Evolutionary conservation across 441 rosid species (phyloP).

Genomic region (Mallotus japonicus): DNA sequence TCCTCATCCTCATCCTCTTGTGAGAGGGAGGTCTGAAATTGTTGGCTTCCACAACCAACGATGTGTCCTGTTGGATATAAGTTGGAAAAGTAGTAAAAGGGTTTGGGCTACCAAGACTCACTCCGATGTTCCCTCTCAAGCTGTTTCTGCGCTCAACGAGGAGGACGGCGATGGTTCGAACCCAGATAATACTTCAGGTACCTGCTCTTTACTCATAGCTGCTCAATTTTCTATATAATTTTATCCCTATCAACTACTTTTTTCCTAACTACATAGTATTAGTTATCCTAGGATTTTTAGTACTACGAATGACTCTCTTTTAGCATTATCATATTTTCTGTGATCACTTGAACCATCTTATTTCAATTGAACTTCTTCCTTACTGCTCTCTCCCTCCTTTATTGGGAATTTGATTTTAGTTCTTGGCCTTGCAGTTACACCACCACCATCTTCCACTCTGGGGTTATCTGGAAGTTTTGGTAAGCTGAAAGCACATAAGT

Average conservation of each 20-base stretch:
- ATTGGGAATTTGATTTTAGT: background rate
- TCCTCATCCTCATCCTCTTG: conserved; percentile 12
- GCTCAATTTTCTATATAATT: background rate
- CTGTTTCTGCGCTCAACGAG: too few relatives aligned
- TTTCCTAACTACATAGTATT: too few relatives aligned
- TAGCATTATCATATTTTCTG: background rate
- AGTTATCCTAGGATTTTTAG: too few relatives aligned
- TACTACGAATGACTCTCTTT: background rate
- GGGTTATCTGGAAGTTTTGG: conserved; percentile 27
- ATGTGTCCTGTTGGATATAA: background rate
- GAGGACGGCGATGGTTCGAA: background rate
- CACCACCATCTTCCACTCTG: conserved; percentile 18
- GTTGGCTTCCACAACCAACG: background rate
- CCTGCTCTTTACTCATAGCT: background rate
- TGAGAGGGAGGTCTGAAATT: background rate
- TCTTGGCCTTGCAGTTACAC: conserved; percentile 25
- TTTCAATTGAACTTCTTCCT: background rate
- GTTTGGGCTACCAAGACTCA: conserved; percentile 4
- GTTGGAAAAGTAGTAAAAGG: background rate
- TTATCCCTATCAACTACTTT: background rate
- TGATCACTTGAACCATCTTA: background rate
- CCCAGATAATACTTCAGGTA: conserved; percentile 9
- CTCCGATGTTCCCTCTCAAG: too few relatives aligned
- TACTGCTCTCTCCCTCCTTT: background rate
- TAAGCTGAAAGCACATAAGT: conserved; percentile 60